Evolutionary conservation across 1,284 basidiomycete genomes (phyloP).

Genomic region (Ustilago cynodontis): DNA sequence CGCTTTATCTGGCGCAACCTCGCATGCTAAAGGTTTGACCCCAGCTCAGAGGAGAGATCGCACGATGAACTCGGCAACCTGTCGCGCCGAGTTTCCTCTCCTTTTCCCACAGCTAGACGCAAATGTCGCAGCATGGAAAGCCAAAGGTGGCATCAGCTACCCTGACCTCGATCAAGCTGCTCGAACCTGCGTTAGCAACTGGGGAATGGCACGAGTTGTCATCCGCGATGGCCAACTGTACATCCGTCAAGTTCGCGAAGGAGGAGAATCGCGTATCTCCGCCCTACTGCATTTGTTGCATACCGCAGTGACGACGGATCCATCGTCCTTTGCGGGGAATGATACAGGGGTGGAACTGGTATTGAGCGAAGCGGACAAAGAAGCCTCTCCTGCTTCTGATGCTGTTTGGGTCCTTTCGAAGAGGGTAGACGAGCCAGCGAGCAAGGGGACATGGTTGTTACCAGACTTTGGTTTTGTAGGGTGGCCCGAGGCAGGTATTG

Average conservation of each 20-base stretch:
- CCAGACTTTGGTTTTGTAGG: conserved; percentile 61
- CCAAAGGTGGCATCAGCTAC: conserved; percentile 45
- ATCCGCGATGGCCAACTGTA: conserved; percentile 53
- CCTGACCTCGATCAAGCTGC: conserved; percentile 40
- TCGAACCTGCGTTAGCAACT: conserved; percentile 8
- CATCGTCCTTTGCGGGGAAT: background rate
- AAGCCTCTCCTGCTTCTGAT: conserved; percentile 30
- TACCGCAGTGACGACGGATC: conserved; percentile 36
- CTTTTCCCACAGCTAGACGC: conserved; percentile 54
- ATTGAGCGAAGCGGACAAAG: conserved; percentile 49
- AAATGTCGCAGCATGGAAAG: conserved; percentile 37
- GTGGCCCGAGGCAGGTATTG: conserved; percentile 58
- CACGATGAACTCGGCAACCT: conserved; percentile 38
- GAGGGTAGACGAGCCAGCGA: conserved; percentile 16
- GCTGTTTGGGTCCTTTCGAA: conserved; percentile 50
- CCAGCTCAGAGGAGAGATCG: conserved; percentile 26
- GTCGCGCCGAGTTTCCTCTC: conserved; percentile 51
- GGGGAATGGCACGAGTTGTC: conserved; percentile 49
- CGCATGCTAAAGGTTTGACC: conserved; percentile 4
- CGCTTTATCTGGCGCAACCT: background rate
- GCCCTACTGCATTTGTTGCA: conserved; percentile 46
- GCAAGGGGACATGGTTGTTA: conserved; percentile 41
- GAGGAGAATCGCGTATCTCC: conserved; percentile 49
- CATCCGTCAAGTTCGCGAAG: conserved; percentile 46
- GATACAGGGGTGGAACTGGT: conserved; percentile 44